Conservation (phyloP, 192 early-diverging fungal genomes). For the Diversispora eburnea region DNA sequence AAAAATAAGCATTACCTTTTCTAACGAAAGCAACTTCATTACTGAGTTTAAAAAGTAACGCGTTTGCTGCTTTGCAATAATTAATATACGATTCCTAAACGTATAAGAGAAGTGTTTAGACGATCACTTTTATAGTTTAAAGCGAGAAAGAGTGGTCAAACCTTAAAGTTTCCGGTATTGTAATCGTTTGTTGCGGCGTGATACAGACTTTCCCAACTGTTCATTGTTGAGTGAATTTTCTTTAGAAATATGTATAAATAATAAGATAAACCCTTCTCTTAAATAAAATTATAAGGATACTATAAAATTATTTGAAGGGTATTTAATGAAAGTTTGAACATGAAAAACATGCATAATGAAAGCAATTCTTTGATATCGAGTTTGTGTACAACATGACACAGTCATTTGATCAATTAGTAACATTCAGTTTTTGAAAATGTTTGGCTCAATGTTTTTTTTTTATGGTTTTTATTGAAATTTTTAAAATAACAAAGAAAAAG, state of each 20-base stretch:
- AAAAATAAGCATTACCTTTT: conserved; percentile 7
- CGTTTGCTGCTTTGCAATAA: conserved; percentile 19
- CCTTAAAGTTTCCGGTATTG: conserved; percentile 17
- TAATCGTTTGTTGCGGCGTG: conserved; percentile 1
- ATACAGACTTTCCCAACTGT: conserved; percentile 20
- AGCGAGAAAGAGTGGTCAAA: not conserved
- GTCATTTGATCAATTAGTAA: no score
- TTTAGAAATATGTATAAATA: no score
- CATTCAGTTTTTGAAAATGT: no score
- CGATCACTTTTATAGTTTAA: not conserved
- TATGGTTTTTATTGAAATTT: no score
- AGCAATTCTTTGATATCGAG: no score
- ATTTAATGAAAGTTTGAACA: no score
- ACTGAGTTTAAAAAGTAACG: conserved; percentile 11
- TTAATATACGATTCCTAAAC: conserved; percentile 14
- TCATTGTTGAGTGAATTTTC: conserved; percentile 9
- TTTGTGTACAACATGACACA: no score
- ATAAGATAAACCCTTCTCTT: not conserved
- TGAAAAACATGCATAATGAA: no score
- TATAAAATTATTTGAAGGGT: not conserved
- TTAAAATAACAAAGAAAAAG: no score
- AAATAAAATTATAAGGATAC: not conserved
- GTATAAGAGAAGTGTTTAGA: conserved; percentile 1
- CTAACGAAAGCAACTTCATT: conserved; percentile 15
- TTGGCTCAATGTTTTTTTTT: no score